These are phyloP conservation scores for Pogostemon cablin DNA, from an alignment of 257 asterid species.

Conservation along the genomic window DNA sequence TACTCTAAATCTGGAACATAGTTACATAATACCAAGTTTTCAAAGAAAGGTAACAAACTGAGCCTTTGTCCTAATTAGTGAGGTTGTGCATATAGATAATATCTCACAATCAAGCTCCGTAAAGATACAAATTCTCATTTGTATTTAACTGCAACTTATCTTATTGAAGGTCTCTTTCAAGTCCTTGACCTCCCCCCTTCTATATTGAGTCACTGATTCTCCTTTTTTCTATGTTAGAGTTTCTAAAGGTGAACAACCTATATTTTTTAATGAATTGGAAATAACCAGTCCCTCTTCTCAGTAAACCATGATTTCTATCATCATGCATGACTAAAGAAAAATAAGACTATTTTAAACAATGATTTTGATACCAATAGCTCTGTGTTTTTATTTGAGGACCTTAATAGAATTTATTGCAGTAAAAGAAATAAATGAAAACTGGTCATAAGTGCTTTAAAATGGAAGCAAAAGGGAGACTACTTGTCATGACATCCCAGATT, in stretches of 20 bases:
- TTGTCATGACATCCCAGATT: slow-evolving; percentile 19
- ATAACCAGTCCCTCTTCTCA: slow-evolving; percentile 16
- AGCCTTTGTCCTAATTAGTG: too few relatives aligned
- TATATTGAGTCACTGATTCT: too few relatives aligned
- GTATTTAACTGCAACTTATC: neutral
- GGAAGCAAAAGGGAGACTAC: slow-evolving; percentile 19
- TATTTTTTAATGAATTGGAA: neutral
- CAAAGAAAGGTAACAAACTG: neutral
- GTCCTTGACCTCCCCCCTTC: too few relatives aligned
- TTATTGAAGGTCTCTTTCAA: neutral
- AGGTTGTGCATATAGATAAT: too few relatives aligned
- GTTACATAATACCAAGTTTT: neutral
- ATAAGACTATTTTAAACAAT: neutral
- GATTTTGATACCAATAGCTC: slow-evolving; percentile 16
- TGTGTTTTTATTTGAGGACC: slow-evolving; percentile 4
- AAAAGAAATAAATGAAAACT: neutral
- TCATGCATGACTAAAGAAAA: slow-evolving; percentile 9
- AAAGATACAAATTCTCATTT: too few relatives aligned
- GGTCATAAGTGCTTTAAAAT: neutral
- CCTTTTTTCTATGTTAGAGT: too few relatives aligned
- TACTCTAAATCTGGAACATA: neutral
- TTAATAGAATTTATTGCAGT: neutral
- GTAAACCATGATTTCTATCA: slow-evolving; percentile 17
- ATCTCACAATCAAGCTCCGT: too few relatives aligned
- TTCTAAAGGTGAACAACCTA: neutral